These are phyloP conservation scores for Cercospora nicotianae DNA, from an alignment of 2,329 filamentous ascomycete genomes.

Conservation along the genomic window DNA sequence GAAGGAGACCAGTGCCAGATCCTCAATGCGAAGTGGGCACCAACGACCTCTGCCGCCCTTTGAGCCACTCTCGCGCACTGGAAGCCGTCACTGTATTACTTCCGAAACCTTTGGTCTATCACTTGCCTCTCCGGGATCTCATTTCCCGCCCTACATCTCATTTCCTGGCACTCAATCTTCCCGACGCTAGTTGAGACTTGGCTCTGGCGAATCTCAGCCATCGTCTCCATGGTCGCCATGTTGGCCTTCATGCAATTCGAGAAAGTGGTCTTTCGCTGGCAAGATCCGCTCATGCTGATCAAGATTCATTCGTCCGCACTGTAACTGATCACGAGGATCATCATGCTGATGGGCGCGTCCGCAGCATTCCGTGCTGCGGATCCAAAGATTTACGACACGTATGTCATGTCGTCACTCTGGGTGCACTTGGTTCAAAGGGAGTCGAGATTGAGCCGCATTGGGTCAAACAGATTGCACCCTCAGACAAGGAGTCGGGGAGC, in stretches of 20 bases:
- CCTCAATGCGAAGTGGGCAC: slow-evolving; percentile 1
- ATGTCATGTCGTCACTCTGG: slow-evolving; percentile 12
- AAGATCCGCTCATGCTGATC: slow-evolving; percentile 20
- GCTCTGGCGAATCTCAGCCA: slow-evolving; percentile 36
- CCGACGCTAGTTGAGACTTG: slow-evolving; percentile 32
- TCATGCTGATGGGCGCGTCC: background rate
- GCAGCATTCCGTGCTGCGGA: background rate
- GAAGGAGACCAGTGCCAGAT: too few relatives aligned
- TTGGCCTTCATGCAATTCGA: slow-evolving; percentile 30
- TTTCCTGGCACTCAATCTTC: slow-evolving; percentile 37
- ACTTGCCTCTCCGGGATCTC: background rate
- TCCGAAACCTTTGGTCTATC: background rate
- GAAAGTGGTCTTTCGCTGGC: slow-evolving; percentile 21
- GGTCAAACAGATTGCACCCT: too few relatives aligned
- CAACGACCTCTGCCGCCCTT: slow-evolving; percentile 19
- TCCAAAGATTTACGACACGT: slow-evolving; percentile 17
- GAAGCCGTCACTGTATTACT: background rate
- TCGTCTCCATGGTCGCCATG: slow-evolving; percentile 35
- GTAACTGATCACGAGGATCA: slow-evolving; percentile 12
- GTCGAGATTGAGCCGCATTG: too few relatives aligned
- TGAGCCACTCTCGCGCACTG: background rate
- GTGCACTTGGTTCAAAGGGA: too few relatives aligned
- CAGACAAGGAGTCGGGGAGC: too few relatives aligned
- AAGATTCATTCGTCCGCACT: slow-evolving; percentile 16
- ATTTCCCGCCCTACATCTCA: background rate